Evolutionary conservation across 2,329 filamentous ascomycete species (phyloP).

Genomic region (Apiospora sp.): DNA sequence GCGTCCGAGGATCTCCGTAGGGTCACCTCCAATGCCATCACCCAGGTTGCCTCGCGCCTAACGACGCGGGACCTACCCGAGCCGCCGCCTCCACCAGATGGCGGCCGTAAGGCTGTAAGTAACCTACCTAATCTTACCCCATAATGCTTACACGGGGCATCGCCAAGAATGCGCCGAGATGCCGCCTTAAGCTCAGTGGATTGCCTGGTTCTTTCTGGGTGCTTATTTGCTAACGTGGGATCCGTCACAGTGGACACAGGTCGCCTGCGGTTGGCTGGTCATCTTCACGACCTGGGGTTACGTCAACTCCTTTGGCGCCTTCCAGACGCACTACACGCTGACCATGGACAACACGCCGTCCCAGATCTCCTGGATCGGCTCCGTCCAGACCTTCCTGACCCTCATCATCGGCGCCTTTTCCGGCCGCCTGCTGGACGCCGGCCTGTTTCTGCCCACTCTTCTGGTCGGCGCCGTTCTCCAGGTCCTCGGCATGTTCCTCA

Average conservation of each 20-base stretch:
- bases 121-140: not conserved
- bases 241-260: slow-evolving; percentile 44
- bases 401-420: slow-evolving; percentile 51
- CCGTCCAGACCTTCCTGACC: slow-evolving; percentile 52
- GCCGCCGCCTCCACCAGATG: slow-evolving; percentile 42
- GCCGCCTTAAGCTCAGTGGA: not conserved
- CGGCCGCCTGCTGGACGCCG: slow-evolving; percentile 54
- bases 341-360: slow-evolving; percentile 44
- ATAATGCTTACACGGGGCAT: not conserved
- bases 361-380: slow-evolving; percentile 54
- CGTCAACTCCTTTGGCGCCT: slow-evolving; percentile 54
- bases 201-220: not conserved
- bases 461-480: slow-evolving; percentile 48
- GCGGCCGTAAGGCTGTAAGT: slow-evolving; percentile 36
- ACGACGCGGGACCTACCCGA: slow-evolving; percentile 41
- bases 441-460: slow-evolving; percentile 50
- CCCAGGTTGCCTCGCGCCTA: slow-evolving; percentile 39
- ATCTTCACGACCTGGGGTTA: slow-evolving; percentile 57
- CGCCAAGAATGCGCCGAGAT: not conserved
- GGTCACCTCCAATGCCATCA: slow-evolving; percentile 40
- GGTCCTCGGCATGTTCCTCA: slow-evolving; percentile 54
- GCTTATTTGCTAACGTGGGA: not conserved
- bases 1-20: slow-evolving; percentile 15
- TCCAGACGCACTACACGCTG: slow-evolving; percentile 54
- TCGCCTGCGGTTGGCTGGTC: slow-evolving; percentile 46